A percentile compares a stretch with the other conserved stretches of the same genome.
Conservation (phyloP, 768 basidiomycete species). For the Omphalotus guepiniiformis region DNA sequence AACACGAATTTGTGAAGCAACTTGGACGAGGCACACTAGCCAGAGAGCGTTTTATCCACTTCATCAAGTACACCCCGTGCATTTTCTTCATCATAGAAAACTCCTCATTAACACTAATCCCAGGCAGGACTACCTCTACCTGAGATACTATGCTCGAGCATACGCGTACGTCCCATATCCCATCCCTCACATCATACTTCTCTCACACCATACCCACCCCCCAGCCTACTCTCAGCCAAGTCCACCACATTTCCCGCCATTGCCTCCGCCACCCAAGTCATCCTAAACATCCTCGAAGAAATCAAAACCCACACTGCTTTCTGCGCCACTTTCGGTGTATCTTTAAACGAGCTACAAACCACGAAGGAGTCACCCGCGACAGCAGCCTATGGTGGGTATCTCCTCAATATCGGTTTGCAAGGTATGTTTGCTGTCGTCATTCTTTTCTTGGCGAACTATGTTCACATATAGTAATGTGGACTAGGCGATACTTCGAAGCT, state of each 20-base stretch:
- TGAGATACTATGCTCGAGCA: conserved; percentile 83
- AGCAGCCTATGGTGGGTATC: conserved; percentile 83
- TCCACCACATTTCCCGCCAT: conserved; percentile 62
- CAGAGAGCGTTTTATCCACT: conserved; percentile 68
- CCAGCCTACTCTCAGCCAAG: conserved; percentile 75
- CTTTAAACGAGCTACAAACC: conserved; percentile 49
- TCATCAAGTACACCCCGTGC: conserved; percentile 60
- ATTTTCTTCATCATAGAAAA: not conserved
- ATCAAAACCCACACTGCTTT: conserved; percentile 66
- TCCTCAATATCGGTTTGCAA: conserved; percentile 73
- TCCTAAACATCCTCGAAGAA: conserved; percentile 64
- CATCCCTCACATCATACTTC: not conserved
- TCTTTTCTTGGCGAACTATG: not conserved
- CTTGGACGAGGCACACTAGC: conserved; percentile 72
- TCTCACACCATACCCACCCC: not conserved
- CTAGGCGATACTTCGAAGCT: conserved; percentile 68
- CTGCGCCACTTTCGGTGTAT: conserved; percentile 69
- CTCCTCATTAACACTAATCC: not conserved
- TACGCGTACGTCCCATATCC: conserved; percentile 51
- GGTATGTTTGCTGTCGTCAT: conserved; percentile 31
- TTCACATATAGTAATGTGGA: not conserved
- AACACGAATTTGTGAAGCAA: conserved; percentile 80
- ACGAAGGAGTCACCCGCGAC: conserved; percentile 69
- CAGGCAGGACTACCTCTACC: conserved; percentile 80
- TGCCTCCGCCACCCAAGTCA: conserved; percentile 54